Base-by-base conservation (phyloP, 305 asterid genomes). In the Withania somnifera region DNA sequence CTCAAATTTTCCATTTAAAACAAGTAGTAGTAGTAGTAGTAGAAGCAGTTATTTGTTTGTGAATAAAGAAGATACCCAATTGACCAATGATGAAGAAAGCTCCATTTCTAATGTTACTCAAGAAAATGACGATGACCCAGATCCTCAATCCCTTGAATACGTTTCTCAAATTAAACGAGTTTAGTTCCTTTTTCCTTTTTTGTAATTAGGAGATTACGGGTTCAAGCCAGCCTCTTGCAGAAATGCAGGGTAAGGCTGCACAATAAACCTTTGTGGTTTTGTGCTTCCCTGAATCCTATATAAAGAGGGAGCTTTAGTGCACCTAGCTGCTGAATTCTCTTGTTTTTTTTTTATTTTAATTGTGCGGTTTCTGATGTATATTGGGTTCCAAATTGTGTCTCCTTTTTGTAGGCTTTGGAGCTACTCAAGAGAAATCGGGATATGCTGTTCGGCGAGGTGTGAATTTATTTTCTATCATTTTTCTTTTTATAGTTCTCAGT, bases 371-470 rank as follows among this genome's bases (percentile, higher is more conserved):
- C 13, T 58, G 58, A 60, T 34, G 52, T 9, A 6, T n/a, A 52
- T 28, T 7, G 26, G 53, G 34, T 19, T 20, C 47, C 9, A 36
- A 7, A 57, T 58, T 13, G 54, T 47, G 1, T 11, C 45, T 71
- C 50, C 51, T 1, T 64, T 64, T 1, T 88, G 83, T 83, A 94
- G 98, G 93, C 90, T 77, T 87, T 95, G 96, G 95, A 91, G 85
- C 97, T 88, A 82, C 95, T 94, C 9, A 91, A 47, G 93, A 87
- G 88, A 56, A 95, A 94, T 90, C 89, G 99, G 85, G 99, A 95
- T 83, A 95, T 95, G 98, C 83, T 88, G 34, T 95, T 95, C 87
- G 88, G 93, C 15, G 99, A 95, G 97, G 98, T 94, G 51, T 40
- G 84, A 8, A 34, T 32, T 28, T 52, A 19, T 14, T 11, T 36